These are phyloP conservation scores for Colletotrichum eremochloae DNA, from an alignment of 2,329 filamentous ascomycete genomes.

Conservation along the genomic window DNA sequence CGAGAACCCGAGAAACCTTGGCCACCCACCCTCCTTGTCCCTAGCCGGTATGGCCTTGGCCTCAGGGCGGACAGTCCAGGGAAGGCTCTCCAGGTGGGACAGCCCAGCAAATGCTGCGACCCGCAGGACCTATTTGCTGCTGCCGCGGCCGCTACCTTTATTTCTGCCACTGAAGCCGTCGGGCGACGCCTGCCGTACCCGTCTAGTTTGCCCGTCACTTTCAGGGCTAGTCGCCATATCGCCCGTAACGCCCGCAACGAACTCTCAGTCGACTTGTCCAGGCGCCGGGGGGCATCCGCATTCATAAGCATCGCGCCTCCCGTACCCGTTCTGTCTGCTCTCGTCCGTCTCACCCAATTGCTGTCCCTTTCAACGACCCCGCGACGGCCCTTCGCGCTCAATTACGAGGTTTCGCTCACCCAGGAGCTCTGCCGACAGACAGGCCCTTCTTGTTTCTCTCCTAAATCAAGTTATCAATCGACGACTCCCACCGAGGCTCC, in stretches of 20 bases:
- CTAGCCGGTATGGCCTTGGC: slow-evolving; percentile 28
- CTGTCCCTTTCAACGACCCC: slow-evolving; percentile 23
- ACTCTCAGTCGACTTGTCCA: slow-evolving; percentile 25
- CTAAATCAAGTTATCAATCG: background rate
- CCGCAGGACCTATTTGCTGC: background rate
- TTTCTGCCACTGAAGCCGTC: slow-evolving; percentile 29
- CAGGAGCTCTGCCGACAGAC: slow-evolving; percentile 30
- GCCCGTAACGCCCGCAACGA: slow-evolving; percentile 42
- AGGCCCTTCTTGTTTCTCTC: slow-evolving; percentile 13
- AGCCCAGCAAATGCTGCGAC: slow-evolving; percentile 31
- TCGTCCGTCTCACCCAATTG: slow-evolving; percentile 20
- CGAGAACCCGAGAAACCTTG: slow-evolving; percentile 33
- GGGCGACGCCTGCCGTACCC: slow-evolving; percentile 24
- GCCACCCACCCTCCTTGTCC: slow-evolving; percentile 19
- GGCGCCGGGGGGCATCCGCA: slow-evolving; percentile 25
- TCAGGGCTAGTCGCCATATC: slow-evolving; percentile 40
- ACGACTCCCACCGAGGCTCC: slow-evolving; percentile 1
- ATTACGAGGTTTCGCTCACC: slow-evolving; percentile 28
- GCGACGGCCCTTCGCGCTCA: slow-evolving; percentile 31
- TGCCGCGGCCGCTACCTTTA: slow-evolving; percentile 5
- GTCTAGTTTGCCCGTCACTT: slow-evolving; percentile 39
- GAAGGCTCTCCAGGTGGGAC: slow-evolving; percentile 30
- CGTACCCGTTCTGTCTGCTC: background rate
- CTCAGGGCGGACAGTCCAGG: slow-evolving; percentile 12
- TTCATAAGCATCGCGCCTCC: slow-evolving; percentile 42